Evolutionary conservation across 139 green algal species (phyloP).

Genomic region (Tetraselmis striata): DNA sequence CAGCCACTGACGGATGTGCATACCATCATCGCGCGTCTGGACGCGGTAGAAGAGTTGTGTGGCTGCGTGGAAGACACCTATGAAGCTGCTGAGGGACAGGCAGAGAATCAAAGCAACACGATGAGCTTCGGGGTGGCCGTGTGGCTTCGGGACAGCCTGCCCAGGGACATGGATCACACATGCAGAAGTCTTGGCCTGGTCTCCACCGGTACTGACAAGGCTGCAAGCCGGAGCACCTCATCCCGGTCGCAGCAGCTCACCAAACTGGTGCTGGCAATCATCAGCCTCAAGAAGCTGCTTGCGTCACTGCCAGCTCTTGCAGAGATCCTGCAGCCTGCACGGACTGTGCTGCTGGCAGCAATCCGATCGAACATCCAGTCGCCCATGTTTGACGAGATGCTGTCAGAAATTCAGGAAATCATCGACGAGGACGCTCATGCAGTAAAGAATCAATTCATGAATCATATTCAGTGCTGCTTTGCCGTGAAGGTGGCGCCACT

Average conservation of each 20-base stretch:
- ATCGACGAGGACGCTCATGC: neutral
- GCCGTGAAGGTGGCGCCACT: neutral
- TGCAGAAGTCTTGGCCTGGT: neutral
- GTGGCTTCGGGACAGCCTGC: neutral
- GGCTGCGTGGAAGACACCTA: neutral
- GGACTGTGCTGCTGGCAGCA: neutral
- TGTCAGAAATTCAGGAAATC: neutral
- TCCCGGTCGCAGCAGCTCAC: neutral
- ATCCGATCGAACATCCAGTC: neutral
- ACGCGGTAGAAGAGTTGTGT: neutral
- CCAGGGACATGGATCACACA: neutral
- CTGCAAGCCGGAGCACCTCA: no score
- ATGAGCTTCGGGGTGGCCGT: neutral
- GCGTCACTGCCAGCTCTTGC: neutral
- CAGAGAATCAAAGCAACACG: neutral
- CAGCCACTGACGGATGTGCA: slow-evolving; percentile 3
- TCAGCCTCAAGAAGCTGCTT: neutral
- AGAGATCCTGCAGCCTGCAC: neutral
- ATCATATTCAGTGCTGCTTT: neutral
- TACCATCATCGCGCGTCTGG: neutral
- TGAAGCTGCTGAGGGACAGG: no score
- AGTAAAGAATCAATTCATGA: neutral
- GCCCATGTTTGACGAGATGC: neutral
- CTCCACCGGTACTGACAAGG: neutral
- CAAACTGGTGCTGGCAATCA: neutral